Evolutionary conservation across 495 filamentous ascomycete species (phyloP).

Genomic region (Penicillium argentinense): DNA sequence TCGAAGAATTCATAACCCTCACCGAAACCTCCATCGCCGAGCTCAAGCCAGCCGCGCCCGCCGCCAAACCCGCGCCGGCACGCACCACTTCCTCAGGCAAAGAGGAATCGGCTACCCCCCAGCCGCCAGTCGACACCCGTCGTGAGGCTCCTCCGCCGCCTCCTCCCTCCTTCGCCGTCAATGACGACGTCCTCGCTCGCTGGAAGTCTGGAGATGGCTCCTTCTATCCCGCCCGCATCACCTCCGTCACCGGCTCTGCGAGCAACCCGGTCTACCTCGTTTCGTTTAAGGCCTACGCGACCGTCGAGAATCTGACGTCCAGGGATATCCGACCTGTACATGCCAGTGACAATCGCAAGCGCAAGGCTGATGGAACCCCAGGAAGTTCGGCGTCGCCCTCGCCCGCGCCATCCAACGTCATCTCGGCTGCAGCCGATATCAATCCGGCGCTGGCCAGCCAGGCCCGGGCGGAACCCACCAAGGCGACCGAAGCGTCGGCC

Average conservation of each 20-base stretch:
- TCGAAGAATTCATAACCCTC: constrained; percentile 79
- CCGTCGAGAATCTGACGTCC: constrained; percentile 77
- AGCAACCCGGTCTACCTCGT: constrained; percentile 89
- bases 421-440: constrained; percentile 84
- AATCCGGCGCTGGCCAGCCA: constrained; percentile 75
- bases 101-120: constrained; percentile 58
- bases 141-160: constrained; percentile 42
- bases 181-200: constrained; percentile 85
- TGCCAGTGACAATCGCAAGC: constrained; percentile 69
- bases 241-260: constrained; percentile 86
- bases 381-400: constrained; percentile 47
- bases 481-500: constrained; percentile 63
- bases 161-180: constrained; percentile 70
- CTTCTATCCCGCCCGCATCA: constrained; percentile 92
- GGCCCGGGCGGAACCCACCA: constrained; percentile 64
- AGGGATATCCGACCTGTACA: constrained; percentile 81
- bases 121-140: constrained; percentile 37
- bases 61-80: constrained; percentile 39
- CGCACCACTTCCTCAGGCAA: constrained; percentile 67
- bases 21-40: constrained; percentile 79
- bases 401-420: constrained; percentile 63
- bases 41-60: constrained; percentile 60
- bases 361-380: constrained; percentile 84
- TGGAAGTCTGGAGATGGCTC: constrained; percentile 87
- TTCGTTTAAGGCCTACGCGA: constrained; percentile 84